Evolutionary conservation across 768 basidiomycete genomes (phyloP).

Genomic region (Trametes maxima): DNA sequence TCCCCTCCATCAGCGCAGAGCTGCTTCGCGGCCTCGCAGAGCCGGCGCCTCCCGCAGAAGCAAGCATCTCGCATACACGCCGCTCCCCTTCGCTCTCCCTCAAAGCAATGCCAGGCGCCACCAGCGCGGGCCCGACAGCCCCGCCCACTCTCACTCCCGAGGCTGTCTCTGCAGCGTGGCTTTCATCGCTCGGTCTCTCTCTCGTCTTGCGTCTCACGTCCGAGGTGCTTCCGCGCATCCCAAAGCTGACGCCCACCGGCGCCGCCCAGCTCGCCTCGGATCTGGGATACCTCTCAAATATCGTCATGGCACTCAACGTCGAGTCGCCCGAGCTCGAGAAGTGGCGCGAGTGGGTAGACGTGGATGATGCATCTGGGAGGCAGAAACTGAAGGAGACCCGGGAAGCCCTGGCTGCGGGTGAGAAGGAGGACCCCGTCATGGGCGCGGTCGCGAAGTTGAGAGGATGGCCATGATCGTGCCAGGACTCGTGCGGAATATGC

Average conservation of each 20-base stretch:
- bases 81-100: conserved; percentile 41
- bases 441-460: conserved; percentile 24
- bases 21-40: conserved; percentile 51
- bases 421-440: conserved; percentile 21
- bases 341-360: conserved; percentile 74
- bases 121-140: conserved; percentile 1
- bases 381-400: conserved; percentile 23
- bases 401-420: conserved; percentile 1
- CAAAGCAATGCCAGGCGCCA: conserved; percentile 28
- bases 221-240: conserved; percentile 72
- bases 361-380: conserved; percentile 52
- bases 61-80: conserved; percentile 24
- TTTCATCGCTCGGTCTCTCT: conserved; percentile 84
- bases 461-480: conserved; percentile 21
- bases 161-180: conserved; percentile 86
- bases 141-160: conserved; percentile 59
- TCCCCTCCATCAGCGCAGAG: conserved; percentile 70
- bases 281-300: conserved; percentile 87
- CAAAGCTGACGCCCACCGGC: conserved; percentile 61
- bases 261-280: conserved; percentile 86
- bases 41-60: conserved; percentile 30
- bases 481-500: background rate
- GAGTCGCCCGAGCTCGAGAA: conserved; percentile 77
- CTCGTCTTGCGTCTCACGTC: conserved; percentile 74
- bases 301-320: conserved; percentile 88